phyloP scores from a whole-genome alignment of 306 rosid genomes.

The Hippophae gyantsensis region DNA sequence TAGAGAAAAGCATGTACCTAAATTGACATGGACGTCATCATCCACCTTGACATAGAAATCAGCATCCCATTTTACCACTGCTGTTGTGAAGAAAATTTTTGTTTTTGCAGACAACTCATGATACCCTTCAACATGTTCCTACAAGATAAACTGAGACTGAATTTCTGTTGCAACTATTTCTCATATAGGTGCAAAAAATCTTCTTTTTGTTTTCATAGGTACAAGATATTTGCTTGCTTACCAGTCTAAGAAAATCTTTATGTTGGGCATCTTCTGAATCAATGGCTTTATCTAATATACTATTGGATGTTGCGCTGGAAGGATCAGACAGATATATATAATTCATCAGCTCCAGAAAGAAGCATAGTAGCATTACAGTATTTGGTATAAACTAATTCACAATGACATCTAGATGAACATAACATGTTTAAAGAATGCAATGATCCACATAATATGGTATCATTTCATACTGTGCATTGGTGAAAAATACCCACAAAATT shows the following conservation, averaged over 20 bases:
- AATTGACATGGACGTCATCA: slow-evolving; percentile 97
- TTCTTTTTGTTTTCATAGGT: neutral
- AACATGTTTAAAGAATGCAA: too few species aligned
- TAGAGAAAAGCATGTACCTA: slow-evolving; percentile 43
- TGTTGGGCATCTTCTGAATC: slow-evolving; percentile 89
- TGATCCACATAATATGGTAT: too few species aligned
- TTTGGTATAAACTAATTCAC: neutral
- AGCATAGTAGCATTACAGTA: slow-evolving; percentile 1
- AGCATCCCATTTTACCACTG: slow-evolving; percentile 85
- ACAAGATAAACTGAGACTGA: slow-evolving; percentile 24
- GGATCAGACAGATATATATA: slow-evolving; percentile 19
- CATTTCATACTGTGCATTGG: too few species aligned
- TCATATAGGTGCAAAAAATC: too few species aligned
- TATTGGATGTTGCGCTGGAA: slow-evolving; percentile 91
- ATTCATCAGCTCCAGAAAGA: slow-evolving; percentile 28
- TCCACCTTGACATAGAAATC: slow-evolving; percentile 95
- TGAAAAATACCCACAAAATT: too few species aligned
- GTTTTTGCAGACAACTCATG: slow-evolving; percentile 97
- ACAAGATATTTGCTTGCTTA: slow-evolving; percentile 15
- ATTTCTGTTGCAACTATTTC: slow-evolving; percentile 5
- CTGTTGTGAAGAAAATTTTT: slow-evolving; percentile 80
- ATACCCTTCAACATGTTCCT: slow-evolving; percentile 98
- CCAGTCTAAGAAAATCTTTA: slow-evolving; percentile 58
- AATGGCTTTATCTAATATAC: slow-evolving; percentile 95
- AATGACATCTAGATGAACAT: neutral